These are phyloP conservation scores for Cicer arietinum DNA, from an alignment of 306 rosid species.

Conservation along the genomic window DNA sequence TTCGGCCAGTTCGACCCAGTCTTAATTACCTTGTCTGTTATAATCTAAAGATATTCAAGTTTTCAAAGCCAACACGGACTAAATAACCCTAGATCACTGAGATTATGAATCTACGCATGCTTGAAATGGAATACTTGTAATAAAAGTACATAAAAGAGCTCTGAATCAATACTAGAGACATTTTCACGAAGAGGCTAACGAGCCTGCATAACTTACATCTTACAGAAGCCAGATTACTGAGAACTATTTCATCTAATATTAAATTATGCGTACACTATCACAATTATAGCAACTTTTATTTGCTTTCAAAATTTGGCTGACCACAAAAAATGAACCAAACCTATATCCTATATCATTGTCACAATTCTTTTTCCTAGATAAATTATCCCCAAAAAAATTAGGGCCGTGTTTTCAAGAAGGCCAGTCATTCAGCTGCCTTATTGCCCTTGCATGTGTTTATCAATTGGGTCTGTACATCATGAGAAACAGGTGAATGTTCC, in stretches of 20 bases:
- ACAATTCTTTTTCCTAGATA: conserved; percentile 36
- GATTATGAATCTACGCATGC: not conserved
- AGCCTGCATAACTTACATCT: conserved; percentile 26
- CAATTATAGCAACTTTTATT: conserved; percentile 38
- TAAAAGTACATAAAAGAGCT: not conserved
- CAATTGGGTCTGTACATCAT: conserved; percentile 84
- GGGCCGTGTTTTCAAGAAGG: conserved; percentile 23
- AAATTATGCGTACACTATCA: conserved; percentile 37
- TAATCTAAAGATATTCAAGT: not conserved
- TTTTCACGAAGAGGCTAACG: not conserved
- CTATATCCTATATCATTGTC: conserved; percentile 41
- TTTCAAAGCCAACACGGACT: not conserved
- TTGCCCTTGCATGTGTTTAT: conserved; percentile 74
- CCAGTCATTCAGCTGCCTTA: conserved; percentile 60
- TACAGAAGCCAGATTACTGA: conserved; percentile 1
- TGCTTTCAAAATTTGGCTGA: conserved; percentile 58
- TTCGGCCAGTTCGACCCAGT: too few relatives aligned
- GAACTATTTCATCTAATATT: conserved; percentile 5
- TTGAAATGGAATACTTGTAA: not conserved
- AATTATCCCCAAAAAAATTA: conserved; percentile 30
- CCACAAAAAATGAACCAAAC: conserved; percentile 35
- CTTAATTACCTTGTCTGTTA: not conserved
- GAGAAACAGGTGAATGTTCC: conserved; percentile 83
- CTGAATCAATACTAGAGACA: conserved; percentile 4
- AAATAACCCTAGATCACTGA: not conserved